A percentile compares a stretch with the other conserved stretches of the same genome.
phyloP scores from a whole-genome alignment of 2,329 filamentous ascomycete genomes.

The Cladosporium sp. region DNA sequence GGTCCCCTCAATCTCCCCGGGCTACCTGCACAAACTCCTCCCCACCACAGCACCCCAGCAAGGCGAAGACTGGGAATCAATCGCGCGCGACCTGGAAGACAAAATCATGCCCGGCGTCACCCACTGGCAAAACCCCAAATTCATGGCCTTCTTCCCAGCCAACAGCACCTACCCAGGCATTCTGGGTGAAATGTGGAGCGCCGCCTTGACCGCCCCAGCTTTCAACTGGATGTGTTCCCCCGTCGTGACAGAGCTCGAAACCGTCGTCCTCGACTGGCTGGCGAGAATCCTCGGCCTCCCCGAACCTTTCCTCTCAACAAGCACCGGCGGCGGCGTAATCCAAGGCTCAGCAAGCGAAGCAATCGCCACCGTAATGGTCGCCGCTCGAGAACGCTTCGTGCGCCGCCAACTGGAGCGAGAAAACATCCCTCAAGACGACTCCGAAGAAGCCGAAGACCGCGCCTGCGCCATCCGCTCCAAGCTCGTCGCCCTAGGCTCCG shows the following conservation, averaged over 20 bases:
- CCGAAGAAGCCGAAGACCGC: slow-evolving; percentile 62
- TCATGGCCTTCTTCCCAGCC: slow-evolving; percentile 93
- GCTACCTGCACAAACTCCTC: slow-evolving; percentile 77
- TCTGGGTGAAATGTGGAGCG: slow-evolving; percentile 86
- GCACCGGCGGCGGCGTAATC: slow-evolving; percentile 83
- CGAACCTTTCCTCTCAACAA: slow-evolving; percentile 65
- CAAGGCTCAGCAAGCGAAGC: slow-evolving; percentile 88
- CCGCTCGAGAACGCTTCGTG: slow-evolving; percentile 76
- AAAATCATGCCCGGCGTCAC: slow-evolving; percentile 91
- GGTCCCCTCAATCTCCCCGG: slow-evolving; percentile 72
- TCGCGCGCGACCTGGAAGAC: slow-evolving; percentile 75
- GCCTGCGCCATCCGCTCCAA: slow-evolving; percentile 61
- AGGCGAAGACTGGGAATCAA: slow-evolving; percentile 70
- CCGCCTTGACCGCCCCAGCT: slow-evolving; percentile 80
- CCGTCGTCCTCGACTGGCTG: slow-evolving; percentile 87
- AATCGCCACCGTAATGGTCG: slow-evolving; percentile 79
- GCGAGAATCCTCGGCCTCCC: slow-evolving; percentile 71
- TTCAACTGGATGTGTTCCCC: slow-evolving; percentile 98
- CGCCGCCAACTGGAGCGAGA: slow-evolving; percentile 52
- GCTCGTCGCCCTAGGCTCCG: slow-evolving; percentile 75
- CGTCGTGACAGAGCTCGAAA: slow-evolving; percentile 88
- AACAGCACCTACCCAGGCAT: slow-evolving; percentile 77
- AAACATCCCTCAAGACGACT: slow-evolving; percentile 30
- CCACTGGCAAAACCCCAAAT: slow-evolving; percentile 91
- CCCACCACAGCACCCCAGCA: slow-evolving; percentile 60